Evolutionary conservation across 495 filamentous ascomycete genomes (phyloP).

Genomic region (Penicillium antarcticum): DNA sequence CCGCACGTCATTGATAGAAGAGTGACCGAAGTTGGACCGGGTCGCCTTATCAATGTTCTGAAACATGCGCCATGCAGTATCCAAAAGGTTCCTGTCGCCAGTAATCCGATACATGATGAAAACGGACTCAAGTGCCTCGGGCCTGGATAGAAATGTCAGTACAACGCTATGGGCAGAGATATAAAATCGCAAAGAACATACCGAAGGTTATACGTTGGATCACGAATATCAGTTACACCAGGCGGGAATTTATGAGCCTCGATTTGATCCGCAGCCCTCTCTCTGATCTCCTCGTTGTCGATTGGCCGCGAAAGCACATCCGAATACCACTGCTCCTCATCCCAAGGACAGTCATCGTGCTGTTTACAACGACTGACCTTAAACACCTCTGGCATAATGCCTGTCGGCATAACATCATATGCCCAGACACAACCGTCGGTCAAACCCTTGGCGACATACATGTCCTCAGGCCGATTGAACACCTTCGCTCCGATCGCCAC

Average conservation of each 20-base stretch:
- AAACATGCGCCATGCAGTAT: slow-evolving; percentile 78
- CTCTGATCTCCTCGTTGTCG: slow-evolving; percentile 23
- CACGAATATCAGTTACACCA: slow-evolving; percentile 57
- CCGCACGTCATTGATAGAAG: slow-evolving; percentile 58
- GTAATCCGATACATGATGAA: slow-evolving; percentile 77
- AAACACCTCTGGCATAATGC: slow-evolving; percentile 61
- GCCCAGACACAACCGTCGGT: slow-evolving; percentile 60
- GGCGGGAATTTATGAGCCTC: slow-evolving; percentile 45
- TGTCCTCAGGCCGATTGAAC: slow-evolving; percentile 52
- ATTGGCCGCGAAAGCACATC: slow-evolving; percentile 27
- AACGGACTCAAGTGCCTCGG: slow-evolving; percentile 69
- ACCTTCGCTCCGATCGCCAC: slow-evolving; percentile 58
- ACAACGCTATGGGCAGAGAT: neutral
- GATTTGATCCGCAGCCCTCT: slow-evolving; percentile 40
- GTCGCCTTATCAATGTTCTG: slow-evolving; percentile 58
- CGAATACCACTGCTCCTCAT: slow-evolving; percentile 48
- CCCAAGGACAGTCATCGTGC: slow-evolving; percentile 50
- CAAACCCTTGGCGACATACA: slow-evolving; percentile 52
- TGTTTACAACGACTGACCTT: slow-evolving; percentile 49
- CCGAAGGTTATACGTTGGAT: slow-evolving; percentile 65
- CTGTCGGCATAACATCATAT: slow-evolving; percentile 53
- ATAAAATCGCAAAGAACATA: slow-evolving; percentile 24
- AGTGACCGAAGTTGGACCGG: slow-evolving; percentile 54
- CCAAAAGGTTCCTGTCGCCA: slow-evolving; percentile 60
- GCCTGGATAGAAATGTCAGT: slow-evolving; percentile 29